Evolutionary conservation across 106 monocot genomes (phyloP).

Genomic region (Cymbidium sinense): DNA sequence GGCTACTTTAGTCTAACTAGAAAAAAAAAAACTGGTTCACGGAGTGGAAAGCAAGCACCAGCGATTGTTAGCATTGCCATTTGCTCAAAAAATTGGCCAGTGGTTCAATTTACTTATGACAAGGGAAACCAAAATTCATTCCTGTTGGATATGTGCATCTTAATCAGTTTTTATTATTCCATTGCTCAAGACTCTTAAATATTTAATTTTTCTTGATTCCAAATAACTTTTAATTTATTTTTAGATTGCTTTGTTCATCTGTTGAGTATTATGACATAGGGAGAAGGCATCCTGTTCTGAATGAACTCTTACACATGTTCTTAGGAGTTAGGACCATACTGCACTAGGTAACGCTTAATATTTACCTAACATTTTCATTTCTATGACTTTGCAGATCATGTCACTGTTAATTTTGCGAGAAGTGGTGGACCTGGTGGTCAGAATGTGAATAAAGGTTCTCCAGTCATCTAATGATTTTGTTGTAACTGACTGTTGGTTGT

Average conservation of each 20-base stretch:
- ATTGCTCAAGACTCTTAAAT: not conserved
- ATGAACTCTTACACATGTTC: not conserved
- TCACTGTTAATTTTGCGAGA: slow-evolving; percentile 88
- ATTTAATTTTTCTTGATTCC: not conserved
- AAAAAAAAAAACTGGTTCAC: not conserved
- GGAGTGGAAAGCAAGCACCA: not conserved
- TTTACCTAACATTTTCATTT: slow-evolving; percentile 1
- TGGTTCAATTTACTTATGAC: not conserved
- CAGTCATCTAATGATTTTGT: not conserved
- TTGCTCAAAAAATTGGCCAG: not conserved
- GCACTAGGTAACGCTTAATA: not conserved
- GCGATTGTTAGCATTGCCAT: not conserved
- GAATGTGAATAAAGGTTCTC: slow-evolving; percentile 91
- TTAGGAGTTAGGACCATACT: not conserved
- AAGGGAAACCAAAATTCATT: not conserved
- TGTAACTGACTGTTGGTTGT: not conserved
- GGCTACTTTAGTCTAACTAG: not conserved
- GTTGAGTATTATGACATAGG: not conserved
- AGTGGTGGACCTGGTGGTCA: slow-evolving; percentile 98
- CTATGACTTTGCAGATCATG: slow-evolving; percentile 61
- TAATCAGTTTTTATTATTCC: not conserved
- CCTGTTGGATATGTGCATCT: not conserved
- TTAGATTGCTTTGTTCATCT: not conserved
- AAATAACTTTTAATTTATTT: not conserved
- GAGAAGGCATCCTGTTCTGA: not conserved